Conservation (phyloP, 148 eudicot genomes). For the Cornus suecica region DNA sequence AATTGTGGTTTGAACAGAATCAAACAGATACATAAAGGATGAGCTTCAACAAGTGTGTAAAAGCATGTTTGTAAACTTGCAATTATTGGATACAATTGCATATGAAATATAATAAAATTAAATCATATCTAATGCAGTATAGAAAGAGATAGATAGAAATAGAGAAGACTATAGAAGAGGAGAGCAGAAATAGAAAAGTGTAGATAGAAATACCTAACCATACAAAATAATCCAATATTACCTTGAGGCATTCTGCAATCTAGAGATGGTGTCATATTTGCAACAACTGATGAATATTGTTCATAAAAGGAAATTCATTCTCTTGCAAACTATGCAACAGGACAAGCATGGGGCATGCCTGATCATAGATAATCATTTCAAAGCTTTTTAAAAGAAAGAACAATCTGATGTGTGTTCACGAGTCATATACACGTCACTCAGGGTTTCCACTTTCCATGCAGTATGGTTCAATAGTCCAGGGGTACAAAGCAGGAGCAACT, state of each 20-base stretch:
- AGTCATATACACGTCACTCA: background rate
- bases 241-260: background rate
- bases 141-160: too few species aligned
- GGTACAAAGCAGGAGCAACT: slow-evolving; percentile 2
- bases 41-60: background rate
- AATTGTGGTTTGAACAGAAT: background rate
- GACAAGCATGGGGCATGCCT: background rate
- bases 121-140: background rate
- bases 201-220: too few species aligned
- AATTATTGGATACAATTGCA: background rate
- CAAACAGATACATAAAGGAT: background rate
- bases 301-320: background rate
- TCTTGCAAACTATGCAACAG: background rate
- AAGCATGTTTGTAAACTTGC: background rate
- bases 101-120: background rate
- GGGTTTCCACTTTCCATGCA: slow-evolving; percentile 1
- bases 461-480: background rate
- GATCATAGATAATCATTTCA: background rate
- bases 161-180: too few species aligned
- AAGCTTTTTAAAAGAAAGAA: background rate
- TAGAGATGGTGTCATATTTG: background rate
- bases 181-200: too few species aligned
- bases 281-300: background rate
- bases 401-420: background rate
- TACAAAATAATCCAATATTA: background rate